A percentile compares a stretch with the other conserved stretches of the same genome.
phyloP scores from a whole-genome alignment of 2,329 filamentous ascomycete species.

The Penicillium sp. region DNA sequence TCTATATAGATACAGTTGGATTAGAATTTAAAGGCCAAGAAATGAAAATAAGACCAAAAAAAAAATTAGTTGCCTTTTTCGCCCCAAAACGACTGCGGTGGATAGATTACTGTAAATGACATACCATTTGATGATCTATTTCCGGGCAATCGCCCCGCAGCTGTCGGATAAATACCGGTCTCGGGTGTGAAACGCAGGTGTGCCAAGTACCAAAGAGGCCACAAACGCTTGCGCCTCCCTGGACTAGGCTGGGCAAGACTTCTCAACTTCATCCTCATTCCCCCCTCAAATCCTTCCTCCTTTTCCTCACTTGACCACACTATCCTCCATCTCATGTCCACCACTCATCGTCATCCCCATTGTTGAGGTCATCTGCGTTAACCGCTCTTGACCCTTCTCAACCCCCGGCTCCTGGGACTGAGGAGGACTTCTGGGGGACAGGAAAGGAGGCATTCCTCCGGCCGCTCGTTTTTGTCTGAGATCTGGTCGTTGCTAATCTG shows the following conservation, averaged over 20 bases:
- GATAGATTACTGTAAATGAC: conserved; percentile 1
- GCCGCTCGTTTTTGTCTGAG: conserved; percentile 38
- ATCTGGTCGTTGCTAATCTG: conserved; percentile 6
- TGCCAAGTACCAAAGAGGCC: conserved; percentile 8
- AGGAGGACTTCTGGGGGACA: conserved; percentile 31
- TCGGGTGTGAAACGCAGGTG: conserved; percentile 20
- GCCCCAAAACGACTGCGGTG: background rate
- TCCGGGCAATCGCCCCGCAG: conserved; percentile 3
- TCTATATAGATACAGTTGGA: too few species aligned
- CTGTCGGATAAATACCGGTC: conserved; percentile 27
- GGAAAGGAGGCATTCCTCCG: conserved; percentile 45
- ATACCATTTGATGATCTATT: background rate
- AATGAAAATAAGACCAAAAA: background rate
- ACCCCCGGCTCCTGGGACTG: conserved; percentile 27
- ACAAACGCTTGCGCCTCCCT: conserved; percentile 34
- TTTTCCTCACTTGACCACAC: conserved; percentile 21
- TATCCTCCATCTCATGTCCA: conserved; percentile 33
- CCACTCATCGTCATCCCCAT: conserved; percentile 23
- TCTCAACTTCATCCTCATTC: conserved; percentile 30
- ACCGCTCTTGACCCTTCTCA: conserved; percentile 28
- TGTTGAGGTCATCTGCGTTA: conserved; percentile 24
- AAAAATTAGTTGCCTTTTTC: conserved; percentile 1
- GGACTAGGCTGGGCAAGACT: conserved; percentile 34
- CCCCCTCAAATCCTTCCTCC: conserved; percentile 17
- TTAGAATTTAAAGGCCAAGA: background rate